Evolutionary conservation across 1,284 basidiomycete genomes (phyloP).

Genomic region (Cryptococcus floricola): DNA sequence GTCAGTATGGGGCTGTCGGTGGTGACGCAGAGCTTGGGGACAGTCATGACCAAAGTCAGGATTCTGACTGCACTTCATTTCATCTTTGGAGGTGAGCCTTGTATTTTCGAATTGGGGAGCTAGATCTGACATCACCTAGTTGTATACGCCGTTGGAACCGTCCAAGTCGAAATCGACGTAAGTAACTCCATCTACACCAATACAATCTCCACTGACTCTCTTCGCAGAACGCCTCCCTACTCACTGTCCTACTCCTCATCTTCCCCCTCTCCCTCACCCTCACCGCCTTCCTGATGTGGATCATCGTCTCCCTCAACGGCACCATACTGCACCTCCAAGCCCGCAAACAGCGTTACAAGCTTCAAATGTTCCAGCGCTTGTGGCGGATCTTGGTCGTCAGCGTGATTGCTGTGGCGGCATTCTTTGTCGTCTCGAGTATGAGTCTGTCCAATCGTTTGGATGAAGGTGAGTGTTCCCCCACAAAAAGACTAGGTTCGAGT

Average conservation of each 20-base stretch:
- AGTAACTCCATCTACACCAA: slow-evolving; percentile 35
- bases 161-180: slow-evolving; percentile 79
- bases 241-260: slow-evolving; percentile 76
- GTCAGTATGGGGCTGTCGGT: slow-evolving; percentile 84
- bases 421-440: slow-evolving; percentile 89
- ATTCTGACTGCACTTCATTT: slow-evolving; percentile 62
- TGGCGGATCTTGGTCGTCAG: slow-evolving; percentile 83
- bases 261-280: slow-evolving; percentile 91
- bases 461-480: slow-evolving; percentile 59
- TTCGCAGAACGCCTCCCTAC: slow-evolving; percentile 63
- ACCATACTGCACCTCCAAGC: slow-evolving; percentile 79
- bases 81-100: slow-evolving; percentile 74
- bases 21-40: slow-evolving; percentile 51
- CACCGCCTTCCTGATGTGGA: slow-evolving; percentile 93
- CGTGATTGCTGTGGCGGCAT: slow-evolving; percentile 75
- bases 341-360: slow-evolving; percentile 81
- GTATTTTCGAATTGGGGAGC: neutral
- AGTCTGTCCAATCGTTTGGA: slow-evolving; percentile 85
- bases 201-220: neutral
- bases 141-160: slow-evolving; percentile 85
- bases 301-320: slow-evolving; percentile 79
- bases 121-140: slow-evolving; percentile 53
- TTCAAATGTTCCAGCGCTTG: slow-evolving; percentile 78
- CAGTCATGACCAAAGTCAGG: slow-evolving; percentile 46
- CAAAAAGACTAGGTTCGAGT: neutral